Evolutionary conservation across 2,329 filamentous ascomycete genomes (phyloP).

Genomic region (Bipolaris sorokiniana): DNA sequence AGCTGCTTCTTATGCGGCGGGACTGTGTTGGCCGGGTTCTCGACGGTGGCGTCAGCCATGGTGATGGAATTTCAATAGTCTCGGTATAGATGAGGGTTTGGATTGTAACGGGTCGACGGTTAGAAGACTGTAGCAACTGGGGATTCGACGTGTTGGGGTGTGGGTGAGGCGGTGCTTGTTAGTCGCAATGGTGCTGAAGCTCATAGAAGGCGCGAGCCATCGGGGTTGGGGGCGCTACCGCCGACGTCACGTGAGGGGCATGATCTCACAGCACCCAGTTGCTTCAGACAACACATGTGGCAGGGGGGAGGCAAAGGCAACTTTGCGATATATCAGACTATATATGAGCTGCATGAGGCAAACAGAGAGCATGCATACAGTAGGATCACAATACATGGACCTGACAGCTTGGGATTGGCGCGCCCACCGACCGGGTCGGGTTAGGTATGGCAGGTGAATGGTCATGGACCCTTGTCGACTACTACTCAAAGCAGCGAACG

Average conservation of each 20-base stretch:
- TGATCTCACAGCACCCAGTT: conserved; percentile 6
- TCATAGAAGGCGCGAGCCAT: conserved; percentile 35
- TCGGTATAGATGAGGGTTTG: conserved; percentile 7
- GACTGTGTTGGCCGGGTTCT: conserved; percentile 76
- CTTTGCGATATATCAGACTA: neutral
- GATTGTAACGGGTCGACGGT: conserved; percentile 1
- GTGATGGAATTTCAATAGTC: conserved; percentile 4
- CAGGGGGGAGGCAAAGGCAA: conserved; percentile 8
- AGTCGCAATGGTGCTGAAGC: conserved; percentile 35
- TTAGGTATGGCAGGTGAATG: conserved; percentile 15
- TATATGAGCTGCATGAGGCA: neutral
- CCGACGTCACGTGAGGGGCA: conserved; percentile 28
- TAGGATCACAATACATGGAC: neutral
- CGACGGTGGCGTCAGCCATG: conserved; percentile 89
- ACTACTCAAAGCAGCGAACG: conserved; percentile 1
- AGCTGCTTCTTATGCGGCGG: conserved; percentile 81
- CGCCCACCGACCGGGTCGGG: conserved; percentile 6
- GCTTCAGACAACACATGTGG: conserved; percentile 6
- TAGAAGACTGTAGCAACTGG: conserved; percentile 4
- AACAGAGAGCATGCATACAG: neutral
- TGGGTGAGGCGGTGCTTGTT: conserved; percentile 21
- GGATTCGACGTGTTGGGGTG: conserved; percentile 5
- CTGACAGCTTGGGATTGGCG: neutral
- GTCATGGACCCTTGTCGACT: conserved; percentile 12
- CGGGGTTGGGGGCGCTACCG: conserved; percentile 25